These are phyloP conservation scores for Syzygium syzygioides DNA, from an alignment of 441 rosid species.

Conservation along the genomic window DNA sequence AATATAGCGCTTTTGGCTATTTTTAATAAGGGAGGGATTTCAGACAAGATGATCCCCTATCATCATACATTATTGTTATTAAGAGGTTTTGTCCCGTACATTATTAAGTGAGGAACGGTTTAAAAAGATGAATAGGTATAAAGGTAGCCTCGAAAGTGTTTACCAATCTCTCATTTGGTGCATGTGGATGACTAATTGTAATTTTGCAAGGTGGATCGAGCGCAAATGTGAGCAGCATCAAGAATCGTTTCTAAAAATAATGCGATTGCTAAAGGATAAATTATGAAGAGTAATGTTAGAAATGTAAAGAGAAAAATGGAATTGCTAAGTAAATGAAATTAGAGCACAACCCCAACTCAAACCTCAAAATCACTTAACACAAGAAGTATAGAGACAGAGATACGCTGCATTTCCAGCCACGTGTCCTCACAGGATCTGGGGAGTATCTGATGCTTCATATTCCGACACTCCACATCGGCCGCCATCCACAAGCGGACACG, in stretches of 20 bases:
- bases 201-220: not conserved
- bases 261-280: not conserved
- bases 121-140: not conserved
- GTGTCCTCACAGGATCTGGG: not conserved
- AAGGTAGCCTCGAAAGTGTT: not conserved
- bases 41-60: not conserved
- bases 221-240: not conserved
- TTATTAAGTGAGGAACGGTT: not conserved
- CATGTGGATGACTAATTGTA: not conserved
- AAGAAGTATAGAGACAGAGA: too few relatives aligned
- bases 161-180: not conserved
- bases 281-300: not conserved
- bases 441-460: not conserved
- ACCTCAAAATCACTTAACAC: not conserved
- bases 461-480: not conserved
- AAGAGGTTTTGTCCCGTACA: rapidly evolving
- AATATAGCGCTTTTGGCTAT: not conserved
- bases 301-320: not conserved
- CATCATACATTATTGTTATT: rapidly evolving
- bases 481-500: not conserved
- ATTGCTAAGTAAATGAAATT: not conserved
- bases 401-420: not conserved
- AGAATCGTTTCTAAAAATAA: not conserved
- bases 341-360: not conserved
- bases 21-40: not conserved